Base-by-base conservation (phyloP, 371 early-diverging fungal genomes). In the Circinella minor region DNA sequence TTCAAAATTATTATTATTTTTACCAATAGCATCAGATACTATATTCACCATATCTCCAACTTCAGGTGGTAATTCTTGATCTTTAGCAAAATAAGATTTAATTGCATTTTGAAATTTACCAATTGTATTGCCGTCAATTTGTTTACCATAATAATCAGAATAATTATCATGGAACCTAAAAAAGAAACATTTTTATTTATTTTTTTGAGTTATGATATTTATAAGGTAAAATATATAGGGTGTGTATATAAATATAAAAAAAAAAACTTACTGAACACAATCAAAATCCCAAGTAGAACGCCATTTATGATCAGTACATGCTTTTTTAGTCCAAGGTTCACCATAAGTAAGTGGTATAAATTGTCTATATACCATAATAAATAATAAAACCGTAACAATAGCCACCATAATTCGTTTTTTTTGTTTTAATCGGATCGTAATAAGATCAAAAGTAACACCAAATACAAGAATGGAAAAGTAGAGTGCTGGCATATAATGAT, bases 401-500 rank as follows among this genome's bases (percentile, higher is more conserved):
- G 90, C 82, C 1, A 83, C 80, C 14, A 86, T 77, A 8, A 89
- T 76, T 37, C 92, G 83, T 46, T 73, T 69, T 20, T 71, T 65
- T 39, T 68, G 65, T 14, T 79, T 77, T n/a, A 94, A 69, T 27
- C 90, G 86, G 36, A 87, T 82, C 3, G 93, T 92, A n/a, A 91
- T 73, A 59, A 94, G 85, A 71, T 98, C 98, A 70, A 95, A 85
- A 0, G 89, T 85, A 7, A 91, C 86, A 68, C 92, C 86, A 61
- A 91, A 85, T 11, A 92, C 75, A 51, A 96, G 80, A 69, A 98
- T 91, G 38, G 92, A 82, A 72, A 93, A 90, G 73, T 95, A 94
- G 11, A 97, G 88, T 10, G 96, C 93, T 10, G 99, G 99, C 67
- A 99, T 90, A 76, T 99, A 99, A 79, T 99, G 99, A 80, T 99